Evolutionary conservation across 2,329 filamentous ascomycete species (phyloP).

Genomic region (Diplodia scrobiculata): DNA sequence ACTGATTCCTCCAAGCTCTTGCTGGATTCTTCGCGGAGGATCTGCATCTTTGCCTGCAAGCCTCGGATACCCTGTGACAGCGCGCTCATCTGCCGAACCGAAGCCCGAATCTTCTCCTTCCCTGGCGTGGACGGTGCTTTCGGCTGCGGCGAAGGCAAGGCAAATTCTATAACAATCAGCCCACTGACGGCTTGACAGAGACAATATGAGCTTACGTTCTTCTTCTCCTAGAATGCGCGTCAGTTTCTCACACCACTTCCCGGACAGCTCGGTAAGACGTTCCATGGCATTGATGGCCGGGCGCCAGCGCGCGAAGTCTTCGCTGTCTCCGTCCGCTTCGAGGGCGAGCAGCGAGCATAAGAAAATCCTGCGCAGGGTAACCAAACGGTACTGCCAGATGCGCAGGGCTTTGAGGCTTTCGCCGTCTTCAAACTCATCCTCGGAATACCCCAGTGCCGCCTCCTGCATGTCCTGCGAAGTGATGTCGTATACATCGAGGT

Average conservation of each 20-base stretch:
- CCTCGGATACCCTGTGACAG: slow-evolving; percentile 88
- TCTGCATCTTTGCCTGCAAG: slow-evolving; percentile 89
- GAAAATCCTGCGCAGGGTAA: slow-evolving; percentile 78
- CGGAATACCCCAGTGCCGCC: slow-evolving; percentile 57
- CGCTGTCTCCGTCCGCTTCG: slow-evolving; percentile 74
- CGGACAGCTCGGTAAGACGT: slow-evolving; percentile 63
- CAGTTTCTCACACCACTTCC: slow-evolving; percentile 65
- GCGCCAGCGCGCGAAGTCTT: slow-evolving; percentile 77
- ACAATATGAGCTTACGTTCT: slow-evolving; percentile 55
- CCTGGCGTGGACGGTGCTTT: slow-evolving; percentile 65
- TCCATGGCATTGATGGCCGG: slow-evolving; percentile 75
- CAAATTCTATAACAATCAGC: slow-evolving; percentile 41
- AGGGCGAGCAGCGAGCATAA: slow-evolving; percentile 87
- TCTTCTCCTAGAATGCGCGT: slow-evolving; percentile 73
- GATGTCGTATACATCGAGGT: slow-evolving; percentile 70
- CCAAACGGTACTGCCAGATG: slow-evolving; percentile 66
- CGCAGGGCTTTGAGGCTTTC: slow-evolving; percentile 79
- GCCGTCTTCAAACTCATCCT: slow-evolving; percentile 70
- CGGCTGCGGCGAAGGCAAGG: slow-evolving; percentile 56
- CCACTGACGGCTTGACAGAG: slow-evolving; percentile 7
- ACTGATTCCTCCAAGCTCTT: slow-evolving; percentile 71
- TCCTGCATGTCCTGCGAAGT: slow-evolving; percentile 52
- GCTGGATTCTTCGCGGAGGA: slow-evolving; percentile 87
- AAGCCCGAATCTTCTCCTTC: slow-evolving; percentile 81
- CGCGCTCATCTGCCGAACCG: slow-evolving; percentile 83